Evolutionary conservation across 2,329 filamentous ascomycete genomes (phyloP), one percentile per base, ranked within the genome.

Genomic region (Xylariaceae sp.): DNA sequence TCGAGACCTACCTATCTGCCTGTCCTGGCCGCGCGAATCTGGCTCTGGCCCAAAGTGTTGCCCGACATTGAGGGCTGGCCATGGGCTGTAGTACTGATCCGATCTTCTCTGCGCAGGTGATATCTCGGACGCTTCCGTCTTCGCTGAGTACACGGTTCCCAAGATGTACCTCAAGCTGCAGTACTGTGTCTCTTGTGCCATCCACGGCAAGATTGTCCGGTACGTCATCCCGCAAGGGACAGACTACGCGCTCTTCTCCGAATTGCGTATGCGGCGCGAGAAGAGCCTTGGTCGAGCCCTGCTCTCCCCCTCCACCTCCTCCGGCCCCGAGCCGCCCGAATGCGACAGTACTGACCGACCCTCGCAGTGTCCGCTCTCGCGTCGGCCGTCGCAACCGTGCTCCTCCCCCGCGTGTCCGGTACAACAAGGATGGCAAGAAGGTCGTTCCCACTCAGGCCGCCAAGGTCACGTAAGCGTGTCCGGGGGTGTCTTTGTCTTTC

Each of bases 101-200:
- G 31, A 16, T 22, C 32, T 24, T 17, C 35, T 26, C 29, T 37
- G 8, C 28, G 38, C 61, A 96, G 92, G 92, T 88, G 92, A 98
- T 87, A 98, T 98, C 75, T 95, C 89, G 54, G 92, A 98, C 68
- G 92, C 93, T 63, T 96, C 92, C 62, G 92, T 98, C 71, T 98
- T 96, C 75, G 70, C 84, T 61, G 92, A 98, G 77, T 98, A 98
- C 80, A 89, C 88, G 57, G 90, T 98, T 63, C 92, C 92, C 73
- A 98, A 98, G 86, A 98, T 98, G 93, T 98, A 98, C 86, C 78
- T 98, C 74, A 98, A 98, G 84, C 83, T 98, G 68, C 92, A 98
- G 78, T 98, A 98, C 87, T 98, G 92, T 71, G 92, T 98, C 65
- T 96, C 90, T 71, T 98, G 92, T 75, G 92, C 92, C 64, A 98